A percentile compares a stretch with the other conserved stretches of the same genome.
phyloP scores from a whole-genome alignment of 352 stramenopile genomes.

The Globisporangium spinosum region DNA sequence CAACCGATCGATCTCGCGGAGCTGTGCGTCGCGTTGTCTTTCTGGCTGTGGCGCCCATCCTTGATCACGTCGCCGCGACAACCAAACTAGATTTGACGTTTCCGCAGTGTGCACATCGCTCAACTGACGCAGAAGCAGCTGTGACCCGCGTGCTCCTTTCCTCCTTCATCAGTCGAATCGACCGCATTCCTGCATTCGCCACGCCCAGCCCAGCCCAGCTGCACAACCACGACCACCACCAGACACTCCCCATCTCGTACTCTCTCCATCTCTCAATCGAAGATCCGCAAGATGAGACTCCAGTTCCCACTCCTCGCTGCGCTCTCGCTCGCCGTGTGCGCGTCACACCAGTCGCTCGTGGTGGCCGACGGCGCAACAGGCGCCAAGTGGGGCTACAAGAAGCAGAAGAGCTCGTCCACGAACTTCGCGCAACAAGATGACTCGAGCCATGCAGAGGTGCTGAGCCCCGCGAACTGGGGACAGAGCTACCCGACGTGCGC shows the following conservation, averaged over 20 bases:
- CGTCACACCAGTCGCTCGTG: background rate
- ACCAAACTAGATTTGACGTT: background rate
- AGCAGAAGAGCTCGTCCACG: background rate
- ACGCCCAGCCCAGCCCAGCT: background rate
- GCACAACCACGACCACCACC: background rate
- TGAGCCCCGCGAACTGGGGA: conserved; percentile 17
- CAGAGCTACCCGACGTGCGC: conserved; percentile 17
- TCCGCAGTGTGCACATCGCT: background rate
- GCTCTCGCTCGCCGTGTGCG: conserved; percentile 7
- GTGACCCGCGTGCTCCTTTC: background rate
- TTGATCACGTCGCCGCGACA: background rate
- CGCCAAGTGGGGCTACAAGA: conserved; percentile 19
- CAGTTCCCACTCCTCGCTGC: conserved; percentile 2
- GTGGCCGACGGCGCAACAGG: background rate
- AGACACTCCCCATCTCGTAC: background rate
- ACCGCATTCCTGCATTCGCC: background rate
- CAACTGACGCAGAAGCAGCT: background rate
- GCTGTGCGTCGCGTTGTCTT: background rate
- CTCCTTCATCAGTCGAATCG: background rate
- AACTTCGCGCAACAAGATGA: conserved; percentile 8
- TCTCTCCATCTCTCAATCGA: background rate
- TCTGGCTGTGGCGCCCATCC: background rate
- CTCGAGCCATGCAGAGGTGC: background rate
- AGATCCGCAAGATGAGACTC: conserved; percentile 2
- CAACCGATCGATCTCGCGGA: background rate